Base-by-base conservation (phyloP, 2,329 filamentous ascomycete genomes). In the Paecilomyces formosus region DNA sequence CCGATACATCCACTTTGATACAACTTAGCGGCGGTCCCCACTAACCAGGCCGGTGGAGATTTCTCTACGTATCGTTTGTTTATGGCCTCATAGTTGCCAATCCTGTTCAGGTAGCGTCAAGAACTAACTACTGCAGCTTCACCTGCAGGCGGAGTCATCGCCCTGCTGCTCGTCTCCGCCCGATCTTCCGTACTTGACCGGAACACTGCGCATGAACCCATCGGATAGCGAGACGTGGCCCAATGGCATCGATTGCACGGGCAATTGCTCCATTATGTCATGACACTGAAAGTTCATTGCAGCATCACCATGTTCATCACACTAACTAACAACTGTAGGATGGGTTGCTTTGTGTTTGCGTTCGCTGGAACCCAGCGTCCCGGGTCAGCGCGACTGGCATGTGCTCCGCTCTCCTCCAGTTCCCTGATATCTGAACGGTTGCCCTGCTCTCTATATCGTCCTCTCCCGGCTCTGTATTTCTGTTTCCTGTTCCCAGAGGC, bases 211-310 rank as follows among this genome's bases (percentile, higher is more conserved):
- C 61, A 57, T 64, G 60, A 63, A 57, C 62, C 61, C 68, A 67
- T 67, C 67, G 65, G 62, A 62, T 68, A 62, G 62, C 64, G 68
- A 74, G 70, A 76, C 74, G 74, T 76, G 74, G 74, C 66, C 73
- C 74, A 76, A 76, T 76, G 62, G 69, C 58, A 68, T 58, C 33
- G 33, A 55, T 59, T 65, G 61, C 58, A 63, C 64, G 65, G 63
- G 66, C 64, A 65, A 67, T 71, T 73, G 70, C 63, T 66, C 60
- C 56, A 68, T 69, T 66, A 69, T 65, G 65, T 72, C 65, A 65
- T 66, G 65, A 66, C 61, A 63, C 65, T 63, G 67, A 70, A 62
- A 63, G 64, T 63, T 61, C 64, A 65, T 59, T 68, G 68, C 64
- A 64, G 62, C 65, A 63, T 61, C 62, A 64, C 62, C 63, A 61